Base-by-base conservation (phyloP, 2,329 filamentous ascomycete genomes). In the Incumbomyces lentus region DNA sequence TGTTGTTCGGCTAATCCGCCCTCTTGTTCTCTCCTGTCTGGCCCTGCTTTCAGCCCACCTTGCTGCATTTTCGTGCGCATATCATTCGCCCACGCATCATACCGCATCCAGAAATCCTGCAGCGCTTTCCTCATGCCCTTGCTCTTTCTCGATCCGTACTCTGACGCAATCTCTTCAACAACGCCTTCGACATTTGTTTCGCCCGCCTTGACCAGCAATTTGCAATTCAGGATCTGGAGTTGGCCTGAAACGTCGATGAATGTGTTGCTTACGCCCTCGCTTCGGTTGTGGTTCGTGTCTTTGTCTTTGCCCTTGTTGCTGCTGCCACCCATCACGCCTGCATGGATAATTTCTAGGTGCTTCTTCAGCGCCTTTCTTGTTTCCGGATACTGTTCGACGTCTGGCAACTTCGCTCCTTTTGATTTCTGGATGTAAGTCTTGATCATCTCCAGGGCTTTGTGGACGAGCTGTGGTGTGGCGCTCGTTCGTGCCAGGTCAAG, bases 401-500 rank as follows among this genome's bases (percentile, higher is more conserved):
- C 55, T 44, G 71, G 66, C 40, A 68, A 56, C 38, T 67, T 62
- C 56, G 70, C 62, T 55, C 68, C 68, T 65, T 71, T 69, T 57
- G 68, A 84, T 53, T 78, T 70, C 60, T 82, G 83, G 46, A 82
- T 81, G 60, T 86, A 87, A 48, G 79, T 74, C 50, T 80, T 75
- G 34, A 96, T 72, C 30, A 90, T 75, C n/a, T 76, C 76, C 52
- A 76, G 76, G 0, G 84, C 82, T 59, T 86, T 87, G 46, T 81
- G 78, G 1, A 82, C 76, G 2, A 95, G 76, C 44, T 86, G 75
- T 65, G 86, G 87, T 50, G 81, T 82, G 32, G 74, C 79, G 1
- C 86, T 92, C n/a, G 76, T 82, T 47, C 86, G 80, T 38, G 86
- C 79, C 35, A 92, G 76, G 37, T 74, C 70, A n/a, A 94, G 71